Evolutionary conservation across 768 basidiomycete genomes (phyloP), one percentile per base, ranked within the genome.

Genomic region (Xerocomus brunneocitrinus): DNA sequence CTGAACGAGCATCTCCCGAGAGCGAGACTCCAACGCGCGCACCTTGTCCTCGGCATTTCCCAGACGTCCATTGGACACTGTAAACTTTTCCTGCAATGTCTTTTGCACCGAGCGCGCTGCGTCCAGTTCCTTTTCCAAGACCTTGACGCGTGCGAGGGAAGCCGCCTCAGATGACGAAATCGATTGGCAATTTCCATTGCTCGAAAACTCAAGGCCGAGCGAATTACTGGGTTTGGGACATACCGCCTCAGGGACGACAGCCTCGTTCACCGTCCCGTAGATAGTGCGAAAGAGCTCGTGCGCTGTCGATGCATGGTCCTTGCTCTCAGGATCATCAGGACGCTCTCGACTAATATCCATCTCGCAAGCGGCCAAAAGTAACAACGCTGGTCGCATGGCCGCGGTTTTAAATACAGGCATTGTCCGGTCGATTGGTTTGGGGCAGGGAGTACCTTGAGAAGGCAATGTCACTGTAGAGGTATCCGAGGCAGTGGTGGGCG

Each of bases 301-400:
- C 31, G 67, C 67, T 13, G 54, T 47, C 19, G 55, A 56, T 16
- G 52, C 61, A 40, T 69, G 67, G 7, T 16, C 44, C 7, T 35
- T 39, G 42, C 58, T 67, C 50, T 61, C 58, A 14, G 63, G 50
- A 53, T 55, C 53, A 28, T 55, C 55, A 2, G 60, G 55, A 46
- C 35, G 56, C 19, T 65, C 67, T 13, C 69, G 65, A 22, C 67
- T 71, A 39, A 69, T 61, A 47, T 69, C 67, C 51, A 71, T 28
- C 41, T 69, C 67, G 54, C 67, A 69, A 2, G 67, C 67, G n/a
- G 69, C 67, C 10, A 69, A 48, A 46, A 71, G 56, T 46, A 69
- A 53, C 60, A 61, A 50, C 3, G 65, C 67, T 13, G 67, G 67
- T 36, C 67, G 67, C 41, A 65, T 51, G 8, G 53, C 56, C 10